These are phyloP conservation scores for Ceratonia siliqua DNA, from an alignment of 306 rosid species.

Conservation along the genomic window DNA sequence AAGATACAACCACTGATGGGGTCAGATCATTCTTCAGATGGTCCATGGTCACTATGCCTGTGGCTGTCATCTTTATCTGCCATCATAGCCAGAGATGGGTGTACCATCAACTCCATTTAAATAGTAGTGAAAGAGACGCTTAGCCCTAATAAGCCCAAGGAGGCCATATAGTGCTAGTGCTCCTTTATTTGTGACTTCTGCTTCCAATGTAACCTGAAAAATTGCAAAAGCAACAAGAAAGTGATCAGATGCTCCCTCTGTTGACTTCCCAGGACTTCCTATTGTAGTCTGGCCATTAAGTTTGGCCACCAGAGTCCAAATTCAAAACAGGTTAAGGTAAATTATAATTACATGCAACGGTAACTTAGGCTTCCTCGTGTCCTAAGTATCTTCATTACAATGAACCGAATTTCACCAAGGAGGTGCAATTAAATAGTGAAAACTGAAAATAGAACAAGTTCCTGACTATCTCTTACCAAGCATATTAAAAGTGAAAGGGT, in stretches of 20 bases:
- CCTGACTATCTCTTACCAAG: too few relatives aligned
- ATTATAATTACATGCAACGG: background rate
- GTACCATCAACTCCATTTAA: slow-evolving; percentile 95
- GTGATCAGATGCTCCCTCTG: background rate
- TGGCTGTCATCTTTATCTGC: slow-evolving; percentile 37
- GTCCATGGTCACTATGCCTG: slow-evolving; percentile 29
- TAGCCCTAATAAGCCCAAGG: slow-evolving; percentile 89
- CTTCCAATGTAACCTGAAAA: slow-evolving; percentile 85
- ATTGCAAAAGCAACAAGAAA: slow-evolving; percentile 5
- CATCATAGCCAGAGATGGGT: slow-evolving; percentile 38
- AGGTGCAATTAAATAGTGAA: too few relatives aligned
- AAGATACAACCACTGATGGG: too few relatives aligned
- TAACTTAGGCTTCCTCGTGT: slow-evolving; percentile 4
- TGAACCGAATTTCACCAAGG: slow-evolving; percentile 1
- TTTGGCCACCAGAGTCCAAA: slow-evolving; percentile 4
- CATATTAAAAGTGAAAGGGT: slow-evolving; percentile 1
- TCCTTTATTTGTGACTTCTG: slow-evolving; percentile 97
- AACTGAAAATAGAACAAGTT: too few relatives aligned
- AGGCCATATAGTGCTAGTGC: slow-evolving; percentile 93
- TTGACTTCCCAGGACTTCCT: background rate
- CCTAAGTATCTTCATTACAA: too few relatives aligned
- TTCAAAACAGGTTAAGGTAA: background rate
- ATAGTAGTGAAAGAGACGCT: slow-evolving; percentile 90
- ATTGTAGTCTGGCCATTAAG: slow-evolving; percentile 9
- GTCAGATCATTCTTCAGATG: too few relatives aligned